These are phyloP conservation scores for Dendrocalamus latiflorus DNA, from an alignment of 202 grass and related monocot species.

Conservation along the genomic window DNA sequence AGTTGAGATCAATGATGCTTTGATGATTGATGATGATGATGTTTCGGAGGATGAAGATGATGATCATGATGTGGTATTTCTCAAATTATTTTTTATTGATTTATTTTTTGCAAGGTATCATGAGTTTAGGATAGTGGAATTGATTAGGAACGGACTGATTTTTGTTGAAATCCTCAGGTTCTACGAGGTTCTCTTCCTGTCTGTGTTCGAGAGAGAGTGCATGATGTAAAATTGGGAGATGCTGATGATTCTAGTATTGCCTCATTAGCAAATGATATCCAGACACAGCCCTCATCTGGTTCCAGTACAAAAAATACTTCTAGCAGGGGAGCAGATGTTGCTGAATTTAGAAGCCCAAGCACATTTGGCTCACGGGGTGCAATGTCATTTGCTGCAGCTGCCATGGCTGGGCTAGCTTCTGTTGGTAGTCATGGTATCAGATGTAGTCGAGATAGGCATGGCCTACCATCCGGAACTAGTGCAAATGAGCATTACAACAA, in stretches of 20 bases:
- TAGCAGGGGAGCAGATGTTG: conserved; percentile 33
- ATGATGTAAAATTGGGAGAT: conserved; percentile 82
- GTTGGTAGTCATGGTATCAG: conserved; percentile 59
- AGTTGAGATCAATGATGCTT: conserved; percentile 65
- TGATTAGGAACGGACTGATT: neutral
- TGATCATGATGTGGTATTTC: conserved; percentile 54
- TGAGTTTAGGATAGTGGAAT: neutral
- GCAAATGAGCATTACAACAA: conserved; percentile 47
- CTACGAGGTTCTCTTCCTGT: conserved; percentile 58
- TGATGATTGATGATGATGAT: conserved; percentile 91
- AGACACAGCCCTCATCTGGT: conserved; percentile 44
- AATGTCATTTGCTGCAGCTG: conserved; percentile 90
- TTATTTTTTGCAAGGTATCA: neutral
- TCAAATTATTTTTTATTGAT: neutral
- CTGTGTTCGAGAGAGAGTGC: conserved; percentile 61
- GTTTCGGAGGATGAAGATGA: conserved; percentile 81
- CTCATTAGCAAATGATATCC: conserved; percentile 49
- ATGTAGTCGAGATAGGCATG: conserved; percentile 55
- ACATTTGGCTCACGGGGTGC: conserved; percentile 63
- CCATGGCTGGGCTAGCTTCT: conserved; percentile 85
- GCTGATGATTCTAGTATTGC: conserved; percentile 44
- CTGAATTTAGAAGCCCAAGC: conserved; percentile 56
- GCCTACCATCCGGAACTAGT: conserved; percentile 38
- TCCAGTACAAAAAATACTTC: conserved; percentile 46
- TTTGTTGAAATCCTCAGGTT: conserved; percentile 46